A percentile compares a stretch with the other conserved stretches of the same genome.
These are phyloP conservation scores for Euptelea pleiosperma DNA, from an alignment of 164 flowering plant genomes.

Conservation along the genomic window DNA sequence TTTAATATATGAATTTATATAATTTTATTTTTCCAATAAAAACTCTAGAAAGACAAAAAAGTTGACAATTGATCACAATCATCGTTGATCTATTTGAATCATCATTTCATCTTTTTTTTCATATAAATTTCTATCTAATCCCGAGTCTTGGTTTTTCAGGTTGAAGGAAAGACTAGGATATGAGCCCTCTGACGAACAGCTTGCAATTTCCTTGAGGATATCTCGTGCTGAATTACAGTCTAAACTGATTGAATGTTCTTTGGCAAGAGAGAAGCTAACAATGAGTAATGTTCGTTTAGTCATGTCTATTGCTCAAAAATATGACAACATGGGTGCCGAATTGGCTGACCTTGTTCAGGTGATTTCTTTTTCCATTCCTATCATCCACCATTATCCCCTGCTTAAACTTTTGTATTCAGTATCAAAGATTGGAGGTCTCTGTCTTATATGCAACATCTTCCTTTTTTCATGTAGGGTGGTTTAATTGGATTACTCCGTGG, in stretches of 20 bases:
- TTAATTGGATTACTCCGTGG: slow-evolving; percentile 90
- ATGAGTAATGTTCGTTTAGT: slow-evolving; percentile 98
- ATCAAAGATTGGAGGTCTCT: not conserved
- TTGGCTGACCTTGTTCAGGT: slow-evolving; percentile 98
- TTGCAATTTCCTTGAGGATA: slow-evolving; percentile 70
- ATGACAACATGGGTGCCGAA: slow-evolving; percentile 86
- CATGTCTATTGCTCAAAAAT: slow-evolving; percentile 89
- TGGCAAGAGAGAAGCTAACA: slow-evolving; percentile 89
- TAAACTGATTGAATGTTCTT: slow-evolving; percentile 54
- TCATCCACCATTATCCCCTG: not conserved
- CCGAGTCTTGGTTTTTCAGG: slow-evolving; percentile 30
- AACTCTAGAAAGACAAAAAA: no score
- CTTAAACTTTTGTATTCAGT: not conserved
- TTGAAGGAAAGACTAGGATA: slow-evolving; percentile 71
- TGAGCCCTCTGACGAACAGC: slow-evolving; percentile 87
- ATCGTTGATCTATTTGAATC: no score
- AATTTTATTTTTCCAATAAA: no score
- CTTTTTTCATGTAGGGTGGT: slow-evolving; percentile 61
- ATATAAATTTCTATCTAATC: slow-evolving; percentile 1
- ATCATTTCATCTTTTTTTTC: no score
- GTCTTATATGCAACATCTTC: not conserved
- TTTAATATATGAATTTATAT: no score
- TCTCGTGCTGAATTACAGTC: slow-evolving; percentile 59
- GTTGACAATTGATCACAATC: no score
- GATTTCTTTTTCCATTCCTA: slow-evolving; percentile 5